Conservation (phyloP, 208 protist species). For the Herpetomonas muscarum region DNA sequence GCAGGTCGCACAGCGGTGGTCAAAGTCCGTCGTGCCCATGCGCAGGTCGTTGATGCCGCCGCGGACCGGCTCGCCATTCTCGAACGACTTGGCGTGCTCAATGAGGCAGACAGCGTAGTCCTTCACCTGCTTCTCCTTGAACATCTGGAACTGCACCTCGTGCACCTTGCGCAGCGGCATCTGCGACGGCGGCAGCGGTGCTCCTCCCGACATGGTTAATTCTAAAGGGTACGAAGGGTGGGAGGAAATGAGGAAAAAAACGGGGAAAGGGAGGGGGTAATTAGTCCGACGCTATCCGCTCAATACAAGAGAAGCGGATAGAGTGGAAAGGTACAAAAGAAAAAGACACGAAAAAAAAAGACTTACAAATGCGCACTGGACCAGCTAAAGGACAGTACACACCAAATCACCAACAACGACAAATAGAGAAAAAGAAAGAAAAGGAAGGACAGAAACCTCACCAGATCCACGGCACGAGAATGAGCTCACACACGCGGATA, state of each 20-base stretch:
- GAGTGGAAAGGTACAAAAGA: slow-evolving; percentile 1
- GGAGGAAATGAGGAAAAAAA: neutral
- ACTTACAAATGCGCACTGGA: neutral
- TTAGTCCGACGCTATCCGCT: neutral
- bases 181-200: slow-evolving; percentile 69
- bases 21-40: slow-evolving; percentile 85
- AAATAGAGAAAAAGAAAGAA: too few species aligned
- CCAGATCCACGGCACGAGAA: too few species aligned
- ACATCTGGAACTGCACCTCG: slow-evolving; percentile 83
- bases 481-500: too few species aligned
- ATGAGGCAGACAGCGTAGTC: slow-evolving; percentile 82
- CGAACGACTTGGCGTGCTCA: slow-evolving; percentile 83
- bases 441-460: too few species aligned
- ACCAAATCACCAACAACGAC: too few species aligned
- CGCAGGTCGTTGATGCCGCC: slow-evolving; percentile 87
- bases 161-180: slow-evolving; percentile 74
- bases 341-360: neutral
- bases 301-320: neutral
- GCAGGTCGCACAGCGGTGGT: slow-evolving; percentile 83
- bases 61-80: slow-evolving; percentile 69
- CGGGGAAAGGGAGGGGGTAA: neutral
- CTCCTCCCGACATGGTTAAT: slow-evolving; percentile 70
- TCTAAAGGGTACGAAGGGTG: neutral
- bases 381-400: too few species aligned
- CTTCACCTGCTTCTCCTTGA: slow-evolving; percentile 86